Percentiles rank a stretch among this genome's conserved stretches.
phyloP scores from a whole-genome alignment of 441 rosid genomes.

The Sinapis alba region DNA sequence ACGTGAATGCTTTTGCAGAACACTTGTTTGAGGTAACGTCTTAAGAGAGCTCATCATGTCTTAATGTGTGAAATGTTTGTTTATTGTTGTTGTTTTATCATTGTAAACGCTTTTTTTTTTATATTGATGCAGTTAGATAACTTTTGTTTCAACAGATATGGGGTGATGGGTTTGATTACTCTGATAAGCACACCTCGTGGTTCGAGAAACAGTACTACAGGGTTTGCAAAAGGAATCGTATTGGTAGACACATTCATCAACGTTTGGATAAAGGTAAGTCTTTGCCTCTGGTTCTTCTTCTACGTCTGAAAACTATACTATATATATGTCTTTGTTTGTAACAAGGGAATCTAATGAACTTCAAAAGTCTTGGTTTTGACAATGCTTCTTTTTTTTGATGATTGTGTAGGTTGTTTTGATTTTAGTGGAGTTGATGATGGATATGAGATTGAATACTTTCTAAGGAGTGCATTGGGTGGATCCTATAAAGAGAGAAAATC shows the following conservation, averaged over 20 bases:
- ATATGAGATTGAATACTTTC: slow-evolving; percentile 49
- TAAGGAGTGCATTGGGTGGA: slow-evolving; percentile 65
- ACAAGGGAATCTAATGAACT: neutral
- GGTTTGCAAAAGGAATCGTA: slow-evolving; percentile 44
- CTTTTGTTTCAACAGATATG: slow-evolving; percentile 46
- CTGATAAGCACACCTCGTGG: slow-evolving; percentile 60
- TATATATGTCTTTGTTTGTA: neutral
- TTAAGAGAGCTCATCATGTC: neutral
- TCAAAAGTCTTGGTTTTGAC: neutral
- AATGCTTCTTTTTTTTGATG: slow-evolving; percentile 34
- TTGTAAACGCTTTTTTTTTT: slow-evolving; percentile 18
- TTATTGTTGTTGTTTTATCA: neutral
- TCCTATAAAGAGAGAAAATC: slow-evolving; percentile 47
- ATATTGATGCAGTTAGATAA: neutral
- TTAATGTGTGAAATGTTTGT: neutral
- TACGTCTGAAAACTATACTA: neutral
- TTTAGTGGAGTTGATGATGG: slow-evolving; percentile 56
- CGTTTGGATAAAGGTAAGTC: slow-evolving; percentile 59
- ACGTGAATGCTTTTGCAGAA: slow-evolving; percentile 54
- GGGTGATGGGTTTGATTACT: slow-evolving; percentile 49
- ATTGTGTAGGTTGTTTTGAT: slow-evolving; percentile 57
- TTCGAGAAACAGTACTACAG: slow-evolving; percentile 51
- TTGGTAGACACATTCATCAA: slow-evolving; percentile 42
- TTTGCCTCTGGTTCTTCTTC: neutral
- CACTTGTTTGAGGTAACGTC: slow-evolving; percentile 30